A percentile compares a stretch with the other conserved stretches of the same genome.
These are phyloP conservation scores for Lichina pygmaea DNA, from an alignment of 495 filamentous ascomycete species.

Conservation along the genomic window DNA sequence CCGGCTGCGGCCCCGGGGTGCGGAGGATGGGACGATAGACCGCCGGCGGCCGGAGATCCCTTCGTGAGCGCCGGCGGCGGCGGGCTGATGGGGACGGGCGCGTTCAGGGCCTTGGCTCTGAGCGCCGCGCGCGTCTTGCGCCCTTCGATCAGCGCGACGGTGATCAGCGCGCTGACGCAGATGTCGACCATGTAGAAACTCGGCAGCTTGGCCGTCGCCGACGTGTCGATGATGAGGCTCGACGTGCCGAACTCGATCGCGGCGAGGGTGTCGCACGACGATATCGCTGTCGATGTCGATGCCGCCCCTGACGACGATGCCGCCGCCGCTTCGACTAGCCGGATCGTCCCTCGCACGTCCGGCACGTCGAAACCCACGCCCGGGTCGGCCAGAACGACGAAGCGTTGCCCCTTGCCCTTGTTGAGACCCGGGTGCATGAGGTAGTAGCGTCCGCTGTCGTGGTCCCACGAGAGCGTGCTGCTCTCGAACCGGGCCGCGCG, in stretches of 20 bases:
- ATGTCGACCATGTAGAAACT: conserved; percentile 57
- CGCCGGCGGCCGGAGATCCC: no score
- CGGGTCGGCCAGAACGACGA: conserved; percentile 21
- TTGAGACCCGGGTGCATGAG: conserved; percentile 40
- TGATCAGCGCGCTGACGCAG: conserved; percentile 34
- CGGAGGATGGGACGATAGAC: no score
- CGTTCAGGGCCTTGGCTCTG: no score
- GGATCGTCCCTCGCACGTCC: not conserved
- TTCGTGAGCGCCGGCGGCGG: no score
- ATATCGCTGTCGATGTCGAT: conserved; percentile 13
- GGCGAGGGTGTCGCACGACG: conserved; percentile 15
- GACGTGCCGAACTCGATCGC: conserved; percentile 21
- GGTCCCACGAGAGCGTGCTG: conserved; percentile 43
- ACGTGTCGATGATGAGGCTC: conserved; percentile 17
- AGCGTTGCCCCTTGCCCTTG: conserved; percentile 19
- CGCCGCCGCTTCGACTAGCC: conserved; percentile 5
- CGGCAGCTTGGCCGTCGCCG: conserved; percentile 17
- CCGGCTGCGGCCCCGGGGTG: no score
- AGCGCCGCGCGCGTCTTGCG: not conserved
- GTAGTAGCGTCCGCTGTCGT: conserved; percentile 32
- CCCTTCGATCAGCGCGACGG: conserved; percentile 26
- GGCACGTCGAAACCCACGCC: conserved; percentile 14
- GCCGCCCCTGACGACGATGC: conserved; percentile 1
- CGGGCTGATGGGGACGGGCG: no score
- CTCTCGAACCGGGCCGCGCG: conserved; percentile 44